Evolutionary conservation across 2,329 filamentous ascomycete genomes (phyloP), one percentile per base, ranked within the genome.

Genomic region (Cladosporium sp.): DNA sequence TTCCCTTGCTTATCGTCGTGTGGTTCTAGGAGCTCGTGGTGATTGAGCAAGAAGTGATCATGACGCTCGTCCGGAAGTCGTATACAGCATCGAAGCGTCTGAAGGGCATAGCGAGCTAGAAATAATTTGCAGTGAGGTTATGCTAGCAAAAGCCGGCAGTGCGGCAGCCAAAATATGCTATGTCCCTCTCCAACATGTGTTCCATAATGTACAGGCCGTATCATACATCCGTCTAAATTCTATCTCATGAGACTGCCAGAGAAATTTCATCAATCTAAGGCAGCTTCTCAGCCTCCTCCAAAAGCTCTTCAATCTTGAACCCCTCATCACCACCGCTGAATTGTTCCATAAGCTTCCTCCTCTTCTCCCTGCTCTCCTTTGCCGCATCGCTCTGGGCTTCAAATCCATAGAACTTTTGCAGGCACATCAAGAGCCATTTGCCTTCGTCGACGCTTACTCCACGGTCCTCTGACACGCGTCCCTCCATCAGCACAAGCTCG

Each of bases 251-350:
- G 10, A 13, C 19, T 35, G 32, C 47, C 8, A 3, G 8, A 19
- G 2, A 4, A 25, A 4, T 3, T 35, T 15, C 0, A 15, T 9
- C 40, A n/a, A 37, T 37, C 40, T 48, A 55, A 37, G 69, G 69
- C 53, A 95, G 77, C 74, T 86, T 90, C 81, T 97, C 92, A 0
- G 90, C 87, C 79, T 97, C 93, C 64, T 95, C 90, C 60, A 99
- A 74, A 68, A 99, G 72, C 73, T 87, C 86, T 72, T 97, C 89
- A 6, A 99, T 81, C 64, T 83, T 90, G 71, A 99, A 99, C 53
- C 79, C 79, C 58, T 77, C 76, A 74, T 96, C 91, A 0, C 93
- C 94, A 20, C 77, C 80, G 0, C 83, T 87, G 73, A 99, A 99
- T 81, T 87, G 87, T 72, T 91, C 85, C 70, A 97, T 73, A 70